phyloP scores from a whole-genome alignment of 1,284 basidiomycete genomes.

The Sporisorium scitamineum region DNA sequence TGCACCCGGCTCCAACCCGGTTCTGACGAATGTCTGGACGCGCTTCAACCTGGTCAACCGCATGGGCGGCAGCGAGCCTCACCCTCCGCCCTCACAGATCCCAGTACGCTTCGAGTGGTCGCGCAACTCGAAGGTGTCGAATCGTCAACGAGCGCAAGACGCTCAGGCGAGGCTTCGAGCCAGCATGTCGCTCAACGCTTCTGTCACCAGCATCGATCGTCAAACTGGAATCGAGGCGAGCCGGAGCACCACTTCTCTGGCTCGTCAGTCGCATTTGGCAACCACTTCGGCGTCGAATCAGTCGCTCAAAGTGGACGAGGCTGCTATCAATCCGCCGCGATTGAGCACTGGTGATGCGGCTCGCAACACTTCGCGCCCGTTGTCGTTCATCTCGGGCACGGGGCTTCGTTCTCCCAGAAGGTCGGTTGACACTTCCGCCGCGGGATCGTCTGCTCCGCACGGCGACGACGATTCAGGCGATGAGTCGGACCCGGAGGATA shows the following conservation, averaged over 20 bases:
- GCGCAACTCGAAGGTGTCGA: slow-evolving; percentile 32
- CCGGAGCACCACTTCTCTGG: slow-evolving; percentile 20
- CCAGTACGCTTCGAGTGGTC: slow-evolving; percentile 66
- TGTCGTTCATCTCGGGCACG: slow-evolving; percentile 33
- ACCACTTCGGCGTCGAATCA: slow-evolving; percentile 26
- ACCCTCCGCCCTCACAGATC: slow-evolving; percentile 52
- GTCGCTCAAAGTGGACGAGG: slow-evolving; percentile 20
- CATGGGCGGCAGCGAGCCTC: slow-evolving; percentile 47
- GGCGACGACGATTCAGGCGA: slow-evolving; percentile 45
- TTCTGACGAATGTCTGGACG: slow-evolving; percentile 59
- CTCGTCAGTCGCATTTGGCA: slow-evolving; percentile 8
- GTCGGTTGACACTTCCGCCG: slow-evolving; percentile 44
- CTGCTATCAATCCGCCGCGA: background rate
- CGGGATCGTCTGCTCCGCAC: slow-evolving; percentile 34
- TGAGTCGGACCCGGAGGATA: slow-evolving; percentile 86
- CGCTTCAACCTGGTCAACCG: slow-evolving; percentile 57
- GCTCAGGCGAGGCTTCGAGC: slow-evolving; percentile 34
- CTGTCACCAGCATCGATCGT: slow-evolving; percentile 30
- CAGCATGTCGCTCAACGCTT: slow-evolving; percentile 41
- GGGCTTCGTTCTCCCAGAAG: slow-evolving; percentile 28
- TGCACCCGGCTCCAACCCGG: slow-evolving; percentile 35
- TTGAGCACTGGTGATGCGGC: slow-evolving; percentile 25
- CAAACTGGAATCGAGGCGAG: slow-evolving; percentile 17
- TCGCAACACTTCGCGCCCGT: slow-evolving; percentile 26
- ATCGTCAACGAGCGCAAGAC: slow-evolving; percentile 20